Conservation (phyloP, 768 basidiomycete genomes). For the Jaapia argillacea region DNA sequence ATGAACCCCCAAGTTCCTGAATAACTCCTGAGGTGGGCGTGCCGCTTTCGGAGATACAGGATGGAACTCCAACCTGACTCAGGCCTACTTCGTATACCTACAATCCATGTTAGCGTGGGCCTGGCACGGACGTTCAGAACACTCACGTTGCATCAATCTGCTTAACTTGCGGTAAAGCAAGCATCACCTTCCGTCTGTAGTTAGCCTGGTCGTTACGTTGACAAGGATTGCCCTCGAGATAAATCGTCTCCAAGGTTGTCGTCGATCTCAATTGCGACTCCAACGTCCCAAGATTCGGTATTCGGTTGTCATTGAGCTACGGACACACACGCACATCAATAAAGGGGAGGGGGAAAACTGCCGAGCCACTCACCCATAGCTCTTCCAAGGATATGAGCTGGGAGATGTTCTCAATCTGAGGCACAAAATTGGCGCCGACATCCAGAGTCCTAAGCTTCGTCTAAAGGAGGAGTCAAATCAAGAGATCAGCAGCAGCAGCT, state of each 20-base stretch:
- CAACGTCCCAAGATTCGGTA: slow-evolving; percentile 58
- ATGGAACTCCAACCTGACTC: too few relatives aligned
- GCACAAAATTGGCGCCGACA: slow-evolving; percentile 76
- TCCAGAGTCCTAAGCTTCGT: slow-evolving; percentile 77
- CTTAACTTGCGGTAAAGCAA: slow-evolving; percentile 78
- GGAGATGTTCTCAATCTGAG: slow-evolving; percentile 70
- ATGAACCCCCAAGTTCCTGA: too few relatives aligned
- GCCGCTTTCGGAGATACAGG: too few relatives aligned
- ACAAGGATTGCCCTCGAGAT: slow-evolving; percentile 92
- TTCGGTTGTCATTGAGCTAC: slow-evolving; percentile 87
- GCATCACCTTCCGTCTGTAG: slow-evolving; percentile 84
- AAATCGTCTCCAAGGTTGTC: slow-evolving; percentile 69
- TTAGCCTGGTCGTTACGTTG: slow-evolving; percentile 65
- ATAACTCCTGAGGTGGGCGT: too few relatives aligned
- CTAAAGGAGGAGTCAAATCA: slow-evolving; percentile 18
- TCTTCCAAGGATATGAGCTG: slow-evolving; percentile 78
- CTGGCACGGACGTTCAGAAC: too few relatives aligned
- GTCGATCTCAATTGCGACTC: slow-evolving; percentile 57
- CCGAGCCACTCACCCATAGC: slow-evolving; percentile 64
- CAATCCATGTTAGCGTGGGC: too few relatives aligned
- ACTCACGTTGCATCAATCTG: slow-evolving; percentile 97
- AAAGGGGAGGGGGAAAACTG: background rate
- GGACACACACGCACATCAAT: background rate
- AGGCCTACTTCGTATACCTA: too few relatives aligned
- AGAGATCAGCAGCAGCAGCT: background rate